A percentile compares a stretch with the other conserved stretches of the same genome.
phyloP scores from a whole-genome alignment of 139 green algal genomes.

The Pleodorina starrii region DNA sequence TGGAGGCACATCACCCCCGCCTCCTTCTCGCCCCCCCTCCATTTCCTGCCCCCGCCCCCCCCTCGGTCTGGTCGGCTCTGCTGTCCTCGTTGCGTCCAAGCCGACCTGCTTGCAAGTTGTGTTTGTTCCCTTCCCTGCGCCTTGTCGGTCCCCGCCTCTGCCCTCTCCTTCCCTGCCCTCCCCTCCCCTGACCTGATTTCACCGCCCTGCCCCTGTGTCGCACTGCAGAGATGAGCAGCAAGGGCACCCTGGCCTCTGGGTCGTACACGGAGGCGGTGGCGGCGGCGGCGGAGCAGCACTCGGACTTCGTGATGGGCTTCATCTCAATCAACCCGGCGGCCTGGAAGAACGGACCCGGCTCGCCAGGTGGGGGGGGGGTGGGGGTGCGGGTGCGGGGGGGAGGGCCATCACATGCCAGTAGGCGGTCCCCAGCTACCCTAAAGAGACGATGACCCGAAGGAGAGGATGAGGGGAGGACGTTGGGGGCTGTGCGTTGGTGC shows the following conservation, averaged over 20 bases:
- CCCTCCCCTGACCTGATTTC: no score
- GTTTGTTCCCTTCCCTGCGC: no score
- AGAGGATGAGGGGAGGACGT: not conserved
- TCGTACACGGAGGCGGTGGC: conserved; percentile 92
- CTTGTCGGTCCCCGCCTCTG: no score
- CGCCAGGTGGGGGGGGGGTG: conserved; percentile 61
- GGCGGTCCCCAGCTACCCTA: no score
- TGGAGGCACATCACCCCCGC: no score
- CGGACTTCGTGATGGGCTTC: conserved; percentile 99
- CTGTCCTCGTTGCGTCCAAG: no score
- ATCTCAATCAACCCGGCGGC: conserved; percentile 91
- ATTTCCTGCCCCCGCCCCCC: no score
- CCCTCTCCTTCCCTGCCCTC: no score
- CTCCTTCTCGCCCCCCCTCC: no score
- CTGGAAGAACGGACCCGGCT: conserved; percentile 78
- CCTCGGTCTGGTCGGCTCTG: no score
- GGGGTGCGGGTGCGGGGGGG: not conserved
- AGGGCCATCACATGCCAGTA: not conserved
- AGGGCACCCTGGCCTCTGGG: conserved; percentile 93
- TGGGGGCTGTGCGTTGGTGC: not conserved
- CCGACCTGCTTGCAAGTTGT: no score
- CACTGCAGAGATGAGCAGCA: conserved; percentile 97
- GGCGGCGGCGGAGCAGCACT: conserved; percentile 76
- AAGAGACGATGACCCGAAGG: not conserved
- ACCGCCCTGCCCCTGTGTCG: no score